Evolutionary conservation across 1,139 yeast genomes (phyloP).

Genomic region (Yamadazyma dushanensis): DNA sequence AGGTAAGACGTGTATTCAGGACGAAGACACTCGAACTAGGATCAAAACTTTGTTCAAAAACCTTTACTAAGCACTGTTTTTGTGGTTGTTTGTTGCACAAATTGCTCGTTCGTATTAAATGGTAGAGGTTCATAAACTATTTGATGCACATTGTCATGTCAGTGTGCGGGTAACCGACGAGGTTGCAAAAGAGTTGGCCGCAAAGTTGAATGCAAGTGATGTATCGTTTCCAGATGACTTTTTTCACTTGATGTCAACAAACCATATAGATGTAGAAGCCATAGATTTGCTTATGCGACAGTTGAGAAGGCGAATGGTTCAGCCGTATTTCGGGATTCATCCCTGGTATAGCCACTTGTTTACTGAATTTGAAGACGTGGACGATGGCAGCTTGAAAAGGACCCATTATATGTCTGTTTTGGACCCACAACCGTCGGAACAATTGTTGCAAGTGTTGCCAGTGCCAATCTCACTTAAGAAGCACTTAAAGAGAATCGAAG

Average conservation of each 20-base stretch:
- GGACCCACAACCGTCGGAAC: conserved; percentile 38
- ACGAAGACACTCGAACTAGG: too few species aligned
- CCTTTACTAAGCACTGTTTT: too few species aligned
- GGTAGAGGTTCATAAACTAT: background rate
- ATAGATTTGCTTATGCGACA: conserved; percentile 31
- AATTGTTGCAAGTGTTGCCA: conserved; percentile 55
- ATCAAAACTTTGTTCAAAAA: too few species aligned
- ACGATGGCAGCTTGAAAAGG: conserved; percentile 26
- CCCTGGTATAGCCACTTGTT: conserved; percentile 87
- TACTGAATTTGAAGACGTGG: conserved; percentile 18
- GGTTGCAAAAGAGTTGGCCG: conserved; percentile 1
- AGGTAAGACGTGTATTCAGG: too few species aligned
- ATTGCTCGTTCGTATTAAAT: too few species aligned
- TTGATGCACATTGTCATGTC: conserved; percentile 18
- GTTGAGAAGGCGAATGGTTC: conserved; percentile 27
- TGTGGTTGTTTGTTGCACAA: too few species aligned
- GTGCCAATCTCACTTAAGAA: conserved; percentile 50
- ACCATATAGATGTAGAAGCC: conserved; percentile 46
- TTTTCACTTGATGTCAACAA: conserved; percentile 57
- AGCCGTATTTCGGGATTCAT: conserved; percentile 79
- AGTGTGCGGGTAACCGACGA: conserved; percentile 8
- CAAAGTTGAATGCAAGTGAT: conserved; percentile 1
- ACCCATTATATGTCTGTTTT: conserved; percentile 60
- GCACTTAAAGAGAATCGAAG: conserved; percentile 33
- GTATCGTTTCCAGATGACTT: conserved; percentile 4